These are phyloP conservation scores for Lagenaria siceraria DNA, from an alignment of 306 rosid species.

Conservation along the genomic window DNA sequence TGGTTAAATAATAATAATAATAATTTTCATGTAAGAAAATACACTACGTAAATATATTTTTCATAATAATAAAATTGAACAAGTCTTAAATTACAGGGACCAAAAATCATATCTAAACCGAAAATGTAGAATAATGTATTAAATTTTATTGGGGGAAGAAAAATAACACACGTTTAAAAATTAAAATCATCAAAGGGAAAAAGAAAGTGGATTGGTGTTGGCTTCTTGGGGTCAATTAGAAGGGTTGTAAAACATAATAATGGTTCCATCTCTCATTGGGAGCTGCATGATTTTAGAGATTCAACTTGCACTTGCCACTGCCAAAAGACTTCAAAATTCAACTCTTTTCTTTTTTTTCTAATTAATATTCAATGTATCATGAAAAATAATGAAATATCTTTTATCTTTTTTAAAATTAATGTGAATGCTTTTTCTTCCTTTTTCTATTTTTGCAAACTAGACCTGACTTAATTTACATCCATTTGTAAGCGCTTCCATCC, in stretches of 20 bases:
- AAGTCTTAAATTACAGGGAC: too few species aligned
- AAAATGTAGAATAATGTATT: too few species aligned
- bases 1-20: too few species aligned
- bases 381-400: background rate
- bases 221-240: background rate
- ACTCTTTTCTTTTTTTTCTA: background rate
- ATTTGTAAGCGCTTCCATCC: background rate
- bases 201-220: too few species aligned
- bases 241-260: background rate
- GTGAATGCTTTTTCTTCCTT: background rate
- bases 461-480: background rate
- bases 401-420: background rate
- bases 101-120: too few species aligned
- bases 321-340: background rate
- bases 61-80: too few species aligned
- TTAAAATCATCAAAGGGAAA: too few species aligned
- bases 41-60: too few species aligned
- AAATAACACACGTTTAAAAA: too few species aligned
- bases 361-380: background rate
- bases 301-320: background rate
- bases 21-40: too few species aligned
- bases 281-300: too few species aligned
- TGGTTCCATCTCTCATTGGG: background rate
- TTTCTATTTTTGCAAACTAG: background rate
- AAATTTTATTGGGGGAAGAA: too few species aligned